A percentile compares a stretch with the other conserved stretches of the same genome.
phyloP scores from a whole-genome alignment of 768 basidiomycete species.

The Gyrodon lividus region DNA sequence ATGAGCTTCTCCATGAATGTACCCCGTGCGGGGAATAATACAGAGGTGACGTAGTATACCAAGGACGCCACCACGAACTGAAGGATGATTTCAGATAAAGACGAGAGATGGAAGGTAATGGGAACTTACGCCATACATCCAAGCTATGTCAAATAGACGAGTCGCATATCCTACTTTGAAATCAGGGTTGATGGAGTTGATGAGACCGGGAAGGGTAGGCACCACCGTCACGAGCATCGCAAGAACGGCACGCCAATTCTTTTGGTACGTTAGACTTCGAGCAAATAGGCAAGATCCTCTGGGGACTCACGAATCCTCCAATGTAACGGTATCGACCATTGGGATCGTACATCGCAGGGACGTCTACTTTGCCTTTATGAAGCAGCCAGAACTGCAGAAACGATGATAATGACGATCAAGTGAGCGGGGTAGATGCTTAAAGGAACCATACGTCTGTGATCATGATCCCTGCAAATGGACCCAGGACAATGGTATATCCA shows the following conservation, averaged over 20 bases:
- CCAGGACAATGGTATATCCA: constrained; percentile 84
- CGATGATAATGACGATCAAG: constrained; percentile 1
- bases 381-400: constrained; percentile 70
- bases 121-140: constrained; percentile 67
- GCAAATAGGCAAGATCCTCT: background rate
- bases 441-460: constrained; percentile 49
- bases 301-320: constrained; percentile 62
- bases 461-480: constrained; percentile 80
- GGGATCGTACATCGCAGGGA: constrained; percentile 82
- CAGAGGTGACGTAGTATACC: constrained; percentile 28
- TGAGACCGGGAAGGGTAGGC: constrained; percentile 75
- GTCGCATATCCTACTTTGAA: constrained; percentile 59
- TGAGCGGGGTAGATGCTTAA: background rate
- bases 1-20: constrained; percentile 28
- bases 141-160: constrained; percentile 68
- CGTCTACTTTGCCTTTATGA: constrained; percentile 68
- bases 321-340: constrained; percentile 77
- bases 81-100: background rate
- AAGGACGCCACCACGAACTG: constrained; percentile 25
- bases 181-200: constrained; percentile 65
- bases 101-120: background rate
- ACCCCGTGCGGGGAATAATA: constrained; percentile 24
- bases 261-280: background rate
- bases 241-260: constrained; percentile 83
- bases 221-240: constrained; percentile 69